These are phyloP conservation scores for Petunia secreta DNA, from an alignment of 257 asterid species.

Conservation along the genomic window DNA sequence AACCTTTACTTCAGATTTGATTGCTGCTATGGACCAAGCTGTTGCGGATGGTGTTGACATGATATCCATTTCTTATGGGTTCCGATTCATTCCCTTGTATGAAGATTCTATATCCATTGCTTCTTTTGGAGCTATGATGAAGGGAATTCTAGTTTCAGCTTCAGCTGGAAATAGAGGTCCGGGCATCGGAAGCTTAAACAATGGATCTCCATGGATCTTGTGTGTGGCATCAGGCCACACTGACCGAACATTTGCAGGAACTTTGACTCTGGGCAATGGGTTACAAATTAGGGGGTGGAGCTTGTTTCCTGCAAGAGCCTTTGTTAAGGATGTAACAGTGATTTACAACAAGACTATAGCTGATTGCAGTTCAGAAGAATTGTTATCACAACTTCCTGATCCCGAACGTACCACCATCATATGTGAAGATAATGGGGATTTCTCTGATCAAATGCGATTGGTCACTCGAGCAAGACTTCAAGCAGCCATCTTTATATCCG, in stretches of 20 bases:
- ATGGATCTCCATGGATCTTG: slow-evolving; percentile 28
- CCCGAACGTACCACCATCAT: not conserved
- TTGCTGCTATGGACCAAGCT: slow-evolving; percentile 38
- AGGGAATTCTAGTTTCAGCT: slow-evolving; percentile 26
- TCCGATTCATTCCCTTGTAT: slow-evolving; percentile 26
- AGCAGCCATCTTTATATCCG: slow-evolving; percentile 26
- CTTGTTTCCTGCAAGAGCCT: slow-evolving; percentile 5
- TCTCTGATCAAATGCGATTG: not conserved
- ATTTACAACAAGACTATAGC: slow-evolving; percentile 8
- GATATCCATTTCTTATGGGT: slow-evolving; percentile 22
- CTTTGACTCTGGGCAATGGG: slow-evolving; percentile 24
- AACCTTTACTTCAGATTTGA: slow-evolving; percentile 31
- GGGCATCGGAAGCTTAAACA: slow-evolving; percentile 15
- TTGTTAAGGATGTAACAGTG: slow-evolving; percentile 1
- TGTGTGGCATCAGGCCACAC: slow-evolving; percentile 5
- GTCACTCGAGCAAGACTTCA: slow-evolving; percentile 14
- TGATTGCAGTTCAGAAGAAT: not conserved
- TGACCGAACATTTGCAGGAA: slow-evolving; percentile 29
- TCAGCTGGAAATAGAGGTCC: slow-evolving; percentile 32
- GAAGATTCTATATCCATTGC: slow-evolving; percentile 28
- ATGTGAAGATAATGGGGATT: not conserved
- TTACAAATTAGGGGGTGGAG: slow-evolving; percentile 27
- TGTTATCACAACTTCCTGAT: slow-evolving; percentile 17
- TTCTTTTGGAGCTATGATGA: slow-evolving; percentile 24
- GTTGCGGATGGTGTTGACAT: slow-evolving; percentile 30